A percentile compares a stretch with the other conserved stretches of the same genome.
These are phyloP conservation scores for Mucor circinelloides DNA, from an alignment of 371 early-diverging fungal genomes.

Conservation along the genomic window DNA sequence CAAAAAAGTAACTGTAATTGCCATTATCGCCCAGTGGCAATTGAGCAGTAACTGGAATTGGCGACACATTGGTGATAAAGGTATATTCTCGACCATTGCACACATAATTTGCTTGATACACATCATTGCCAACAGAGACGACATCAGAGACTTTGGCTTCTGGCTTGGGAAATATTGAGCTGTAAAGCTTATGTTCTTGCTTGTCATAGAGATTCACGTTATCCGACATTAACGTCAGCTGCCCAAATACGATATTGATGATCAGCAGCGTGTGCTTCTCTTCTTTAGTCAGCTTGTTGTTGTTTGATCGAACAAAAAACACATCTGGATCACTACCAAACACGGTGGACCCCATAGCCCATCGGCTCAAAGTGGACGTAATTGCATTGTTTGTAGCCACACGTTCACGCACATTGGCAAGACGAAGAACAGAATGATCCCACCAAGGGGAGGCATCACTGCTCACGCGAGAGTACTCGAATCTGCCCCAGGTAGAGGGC, in stretches of 20 bases:
- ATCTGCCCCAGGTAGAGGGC: slow-evolving; percentile 49
- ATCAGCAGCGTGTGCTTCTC: slow-evolving; percentile 55
- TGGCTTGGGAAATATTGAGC: slow-evolving; percentile 48
- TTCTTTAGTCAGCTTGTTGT: slow-evolving; percentile 46
- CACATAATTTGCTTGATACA: slow-evolving; percentile 13
- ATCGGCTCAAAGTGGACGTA: slow-evolving; percentile 53
- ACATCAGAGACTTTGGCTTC: slow-evolving; percentile 37
- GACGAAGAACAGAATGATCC: slow-evolving; percentile 23
- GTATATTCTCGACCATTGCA: slow-evolving; percentile 31
- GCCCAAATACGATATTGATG: slow-evolving; percentile 57
- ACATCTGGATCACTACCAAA: slow-evolving; percentile 70
- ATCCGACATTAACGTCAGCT: slow-evolving; percentile 59
- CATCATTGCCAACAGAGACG: slow-evolving; percentile 29
- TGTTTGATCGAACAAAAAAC: slow-evolving; percentile 52
- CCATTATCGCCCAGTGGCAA: slow-evolving; percentile 20
- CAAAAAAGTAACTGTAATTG: slow-evolving; percentile 29
- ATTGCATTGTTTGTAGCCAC: slow-evolving; percentile 60
- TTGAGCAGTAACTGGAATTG: slow-evolving; percentile 30
- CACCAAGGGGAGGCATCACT: slow-evolving; percentile 61
- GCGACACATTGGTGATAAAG: slow-evolving; percentile 50
- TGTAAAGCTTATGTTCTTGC: slow-evolving; percentile 43
- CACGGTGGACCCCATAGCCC: slow-evolving; percentile 56
- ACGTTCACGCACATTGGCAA: slow-evolving; percentile 59
- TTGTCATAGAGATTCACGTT: slow-evolving; percentile 40
- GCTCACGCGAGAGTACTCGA: slow-evolving; percentile 63